Evolutionary conservation across 495 filamentous ascomycete species (phyloP), one percentile per base, ranked within the genome.

Genomic region (Neurospora cerealis): DNA sequence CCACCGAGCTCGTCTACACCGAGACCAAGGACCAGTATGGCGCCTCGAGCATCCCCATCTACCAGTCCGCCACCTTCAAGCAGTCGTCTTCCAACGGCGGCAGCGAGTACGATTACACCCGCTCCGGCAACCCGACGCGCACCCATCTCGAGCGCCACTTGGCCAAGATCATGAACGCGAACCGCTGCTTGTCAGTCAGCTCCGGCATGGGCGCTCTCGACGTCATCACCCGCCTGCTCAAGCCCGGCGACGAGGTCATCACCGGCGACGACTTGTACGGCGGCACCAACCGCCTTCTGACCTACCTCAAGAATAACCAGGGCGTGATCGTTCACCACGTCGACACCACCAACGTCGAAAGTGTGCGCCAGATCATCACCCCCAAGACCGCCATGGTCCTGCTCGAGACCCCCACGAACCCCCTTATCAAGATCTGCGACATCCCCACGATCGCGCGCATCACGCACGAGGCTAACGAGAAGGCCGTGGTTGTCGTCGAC

Each of bases 21-120:
- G 96, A 99, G 74, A 87, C 92, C 80, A 93, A 89, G 81, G 96
- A 99, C 82, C 96, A 99, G 83, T 97, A 98, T 84, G 94, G 95
- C 81, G 89, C 96, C 62, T 96, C 93, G 77, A 97, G 93, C 79
- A 92, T 96, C 77, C 96, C 96, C 54, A 98, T 99, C 79, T 99
- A 99, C 82, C 96, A 97, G 90, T 95, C 93, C 70, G 96, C 96
- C 62, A 99, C 96, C 44, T 99, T 99, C 86, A 98, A 98, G 83
- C 96, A 98, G 85, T 89, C 89, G 71, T 94, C 94, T 72, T 83
- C 87, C 73, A 88, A 87, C 74, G 89, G 88, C 72, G 93, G 92
- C 69, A 91, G 89, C 72, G 95, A 98, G 82, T 99, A 98, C 85
- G 96, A 99, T 86, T 99, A 99, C 87, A 97, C 96, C 44, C 91